Conservation (phyloP, 108 stramenopile species). For the Nitzschia sp. region DNA sequence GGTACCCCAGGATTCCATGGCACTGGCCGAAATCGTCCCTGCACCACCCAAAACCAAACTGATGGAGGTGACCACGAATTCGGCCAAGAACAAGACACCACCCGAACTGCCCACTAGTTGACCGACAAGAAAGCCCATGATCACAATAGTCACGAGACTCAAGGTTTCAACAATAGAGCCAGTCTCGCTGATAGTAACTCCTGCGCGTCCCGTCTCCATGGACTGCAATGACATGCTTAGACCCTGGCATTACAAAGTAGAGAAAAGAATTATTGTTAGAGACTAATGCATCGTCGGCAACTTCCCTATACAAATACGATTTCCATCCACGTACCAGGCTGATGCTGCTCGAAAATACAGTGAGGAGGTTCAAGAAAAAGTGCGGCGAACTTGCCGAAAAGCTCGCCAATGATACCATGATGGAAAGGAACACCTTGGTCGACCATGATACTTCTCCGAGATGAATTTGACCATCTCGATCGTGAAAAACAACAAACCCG, state of each 20-base stretch:
- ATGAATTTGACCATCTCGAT: constrained; percentile 15
- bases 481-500: constrained; percentile 28
- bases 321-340: constrained; percentile 23
- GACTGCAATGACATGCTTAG: constrained; percentile 65
- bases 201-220: constrained; percentile 47
- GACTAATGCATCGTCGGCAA: neutral
- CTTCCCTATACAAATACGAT: constrained; percentile 5
- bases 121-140: constrained; percentile 51
- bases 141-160: constrained; percentile 23
- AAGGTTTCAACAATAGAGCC: constrained; percentile 46
- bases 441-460: constrained; percentile 21
- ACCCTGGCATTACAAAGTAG: constrained; percentile 15
- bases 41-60: constrained; percentile 69
- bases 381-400: constrained; percentile 64
- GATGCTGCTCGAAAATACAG: constrained; percentile 54
- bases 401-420: constrained; percentile 41
- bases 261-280: too few species aligned
- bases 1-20: constrained; percentile 63
- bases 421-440: constrained; percentile 40
- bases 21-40: constrained; percentile 54
- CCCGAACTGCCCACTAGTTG: constrained; percentile 76
- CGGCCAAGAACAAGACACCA: constrained; percentile 65
- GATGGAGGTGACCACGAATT: constrained; percentile 67
- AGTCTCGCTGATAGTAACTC: constrained; percentile 21
- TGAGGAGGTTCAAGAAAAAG: constrained; percentile 61